Evolutionary conservation across 352 stramenopile genomes (phyloP), one percentile per base, ranked within the genome.

Genomic region (Phytophthora chlamydospora): DNA sequence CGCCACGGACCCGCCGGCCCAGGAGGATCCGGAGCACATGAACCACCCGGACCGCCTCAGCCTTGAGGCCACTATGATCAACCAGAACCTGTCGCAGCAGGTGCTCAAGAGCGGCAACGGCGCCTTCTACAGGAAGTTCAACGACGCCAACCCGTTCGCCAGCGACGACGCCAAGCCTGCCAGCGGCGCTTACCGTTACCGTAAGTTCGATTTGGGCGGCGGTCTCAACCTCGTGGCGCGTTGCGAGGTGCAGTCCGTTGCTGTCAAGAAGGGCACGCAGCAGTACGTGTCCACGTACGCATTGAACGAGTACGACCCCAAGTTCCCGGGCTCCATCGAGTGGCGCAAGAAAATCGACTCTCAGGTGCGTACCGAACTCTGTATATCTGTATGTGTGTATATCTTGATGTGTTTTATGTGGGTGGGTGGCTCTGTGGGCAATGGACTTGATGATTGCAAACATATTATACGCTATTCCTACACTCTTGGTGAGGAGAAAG

Each of bases 31-130:
- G n/a, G 88, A 95, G 49, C 86, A 89, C 64, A 97, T 99, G 66
- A 99, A 99, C 83, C 95, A 96, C 58, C 95, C 96, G 13, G 94
- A 99, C 76, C 87, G 97, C 21, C 83, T 99, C 11, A 94, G 81
- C 56, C 80, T 99, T 6, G 97, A 99, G 58, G 97, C 97, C 2
- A 99, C 97, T 6, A 98, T 97, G 84, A 98, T 99, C 73, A 99
- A 99, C 80, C 96, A 99, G 74, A 99, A 99, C 74, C 97, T 99
- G 73, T 98, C 96, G 27, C 97, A 99, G 71, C 97, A 99, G 75
- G 96, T 98, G 38, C 77, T 99, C 24, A 92, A 96, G 58, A 60
- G 48, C 17, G 64, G 61, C 36, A 75, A 71, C 4, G 68, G 61
- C 14, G 68, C 68, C 1, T 69, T 73, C 47, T 77, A 67, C 55